Base-by-base conservation (phyloP, 495 filamentous ascomycete species). In the Thozetella sp. region DNA sequence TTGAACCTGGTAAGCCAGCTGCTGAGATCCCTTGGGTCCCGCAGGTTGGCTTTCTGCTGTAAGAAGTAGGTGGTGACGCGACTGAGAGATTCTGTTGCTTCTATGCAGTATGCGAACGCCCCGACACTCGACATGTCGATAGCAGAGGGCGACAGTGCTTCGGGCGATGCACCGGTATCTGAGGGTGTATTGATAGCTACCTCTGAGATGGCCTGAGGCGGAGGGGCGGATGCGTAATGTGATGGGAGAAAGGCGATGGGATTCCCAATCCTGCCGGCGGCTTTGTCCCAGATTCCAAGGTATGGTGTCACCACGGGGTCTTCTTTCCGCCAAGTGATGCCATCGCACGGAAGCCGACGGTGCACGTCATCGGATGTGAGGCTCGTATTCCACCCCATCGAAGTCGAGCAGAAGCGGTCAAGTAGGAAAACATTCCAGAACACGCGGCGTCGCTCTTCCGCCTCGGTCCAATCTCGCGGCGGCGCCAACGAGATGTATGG, bases 1-100 rank as follows among this genome's bases (percentile, higher is more conserved):
- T 79, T 80, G 59, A 80, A 80, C 3, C 75, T 58, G 1, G 67
- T 78, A 1, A 80, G 60, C 77, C 77, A 80, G 54, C 60, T 67
- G 22, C 68, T 63, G 13, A 77, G 64, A 37, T 74, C 71, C 10
- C 66, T 58, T 37, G 62, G 56, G 52, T 74, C 59, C 9, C 61
- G 52, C 9, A 72, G 63, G 40, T 77, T 65, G 27, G 75, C 66
- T 24, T 56, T 58, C 45, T 75, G 76, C 57, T 77, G 76, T 9
- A 79, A 59, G 57, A 77, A 78, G 58, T 68, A 75, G 17, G 65
- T 69, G 0, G 67, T 74, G 3, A 78, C 72, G 27, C 70, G 69
- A 55, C 69, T 74, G 15, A 79, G 61, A 1, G 69, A 73, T 54
- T 76, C 76, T 2, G 75, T 78, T 6, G 76, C 74, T 56, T 79